Conservation (phyloP, 2,329 filamentous ascomycete genomes). For the Fusarium miscanthi region DNA sequence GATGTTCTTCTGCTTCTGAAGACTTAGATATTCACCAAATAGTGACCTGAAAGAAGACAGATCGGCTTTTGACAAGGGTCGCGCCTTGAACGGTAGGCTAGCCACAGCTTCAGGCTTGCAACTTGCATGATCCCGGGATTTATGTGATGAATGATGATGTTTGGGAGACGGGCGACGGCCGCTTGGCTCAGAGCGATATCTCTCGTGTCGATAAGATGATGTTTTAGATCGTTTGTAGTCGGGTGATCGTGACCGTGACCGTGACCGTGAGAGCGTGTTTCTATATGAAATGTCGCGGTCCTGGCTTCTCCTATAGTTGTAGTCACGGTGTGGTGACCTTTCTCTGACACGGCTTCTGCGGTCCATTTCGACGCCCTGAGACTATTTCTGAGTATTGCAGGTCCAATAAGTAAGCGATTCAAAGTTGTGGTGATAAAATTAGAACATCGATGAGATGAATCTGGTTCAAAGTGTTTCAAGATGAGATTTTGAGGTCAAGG, state of each 20-base stretch:
- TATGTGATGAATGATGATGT: constrained; percentile 40
- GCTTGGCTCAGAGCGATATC: constrained; percentile 25
- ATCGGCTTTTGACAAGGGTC: constrained; percentile 75
- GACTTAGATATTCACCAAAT: constrained; percentile 85
- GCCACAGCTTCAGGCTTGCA: constrained; percentile 18
- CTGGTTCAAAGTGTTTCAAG: constrained; percentile 17
- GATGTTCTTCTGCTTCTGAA: constrained; percentile 83
- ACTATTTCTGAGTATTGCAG: not conserved
- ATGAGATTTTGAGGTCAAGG: constrained; percentile 37
- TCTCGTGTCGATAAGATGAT: constrained; percentile 29
- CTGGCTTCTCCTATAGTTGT: constrained; percentile 32
- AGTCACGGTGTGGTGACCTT: constrained; percentile 40
- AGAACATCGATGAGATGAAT: not conserved
- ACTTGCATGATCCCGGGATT: constrained; percentile 33
- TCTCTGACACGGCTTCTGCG: constrained; percentile 21
- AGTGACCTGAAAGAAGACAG: constrained; percentile 74
- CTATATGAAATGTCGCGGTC: constrained; percentile 22
- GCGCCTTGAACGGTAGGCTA: constrained; percentile 73
- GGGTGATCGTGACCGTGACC: constrained; percentile 43
- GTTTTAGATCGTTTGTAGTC: constrained; percentile 30
- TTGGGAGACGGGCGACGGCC: constrained; percentile 32
- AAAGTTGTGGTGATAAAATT: not conserved
- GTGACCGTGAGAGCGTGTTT: constrained; percentile 39
- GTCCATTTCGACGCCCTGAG: constrained; percentile 24
- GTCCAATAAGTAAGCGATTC: not conserved